Evolutionary conservation across 441 rosid genomes (phyloP).

Genomic region (Jatropha multifida): DNA sequence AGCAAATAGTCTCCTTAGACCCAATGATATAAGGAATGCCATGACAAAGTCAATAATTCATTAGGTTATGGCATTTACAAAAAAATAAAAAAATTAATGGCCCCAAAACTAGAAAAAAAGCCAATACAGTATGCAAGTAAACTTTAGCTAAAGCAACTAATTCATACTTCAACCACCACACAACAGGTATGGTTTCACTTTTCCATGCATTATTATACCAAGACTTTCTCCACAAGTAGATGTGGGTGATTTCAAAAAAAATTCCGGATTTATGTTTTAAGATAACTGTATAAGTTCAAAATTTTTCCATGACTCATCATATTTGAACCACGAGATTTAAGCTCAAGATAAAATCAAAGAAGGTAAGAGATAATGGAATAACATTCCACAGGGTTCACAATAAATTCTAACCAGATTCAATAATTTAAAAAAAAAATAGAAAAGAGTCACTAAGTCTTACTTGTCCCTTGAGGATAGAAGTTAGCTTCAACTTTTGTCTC

Average conservation of each 20-base stretch:
- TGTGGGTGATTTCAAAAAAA: neutral
- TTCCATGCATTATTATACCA: neutral
- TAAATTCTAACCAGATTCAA: neutral
- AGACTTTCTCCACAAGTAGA: neutral
- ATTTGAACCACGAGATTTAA: neutral
- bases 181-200: neutral
- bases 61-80: neutral
- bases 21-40: neutral
- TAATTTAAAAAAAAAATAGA: slow-evolving; percentile 2
- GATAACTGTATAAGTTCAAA: neutral
- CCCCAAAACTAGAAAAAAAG: neutral
- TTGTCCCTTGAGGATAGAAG: slow-evolving; percentile 64
- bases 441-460: slow-evolving; percentile 40
- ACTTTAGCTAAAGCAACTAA: neutral
- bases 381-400: slow-evolving; percentile 2
- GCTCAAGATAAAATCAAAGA: slow-evolving; percentile 15
- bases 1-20: neutral
- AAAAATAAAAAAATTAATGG: neutral
- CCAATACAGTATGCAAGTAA: neutral
- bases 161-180: slow-evolving; percentile 2
- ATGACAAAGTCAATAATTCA: neutral
- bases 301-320: neutral
- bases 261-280: slow-evolving; percentile 6
- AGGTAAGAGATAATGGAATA: slow-evolving; percentile 9
- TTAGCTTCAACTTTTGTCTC: slow-evolving; percentile 72